These are phyloP conservation scores for Craspedostauros australis DNA, from an alignment of 108 stramenopile genomes.

Conservation along the genomic window DNA sequence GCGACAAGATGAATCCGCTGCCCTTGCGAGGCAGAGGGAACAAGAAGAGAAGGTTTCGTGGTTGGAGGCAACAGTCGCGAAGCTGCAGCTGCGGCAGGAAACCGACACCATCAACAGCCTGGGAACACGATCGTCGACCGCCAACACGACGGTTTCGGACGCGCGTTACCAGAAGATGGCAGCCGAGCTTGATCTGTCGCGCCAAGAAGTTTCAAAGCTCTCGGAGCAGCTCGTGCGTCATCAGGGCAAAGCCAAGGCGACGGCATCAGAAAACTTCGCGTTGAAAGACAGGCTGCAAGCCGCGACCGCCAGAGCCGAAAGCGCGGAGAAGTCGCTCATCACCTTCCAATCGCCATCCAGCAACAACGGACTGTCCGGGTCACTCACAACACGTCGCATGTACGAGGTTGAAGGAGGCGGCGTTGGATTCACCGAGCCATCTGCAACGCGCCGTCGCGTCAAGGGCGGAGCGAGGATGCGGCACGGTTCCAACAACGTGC, in stretches of 20 bases:
- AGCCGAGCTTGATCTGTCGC: constrained; percentile 18
- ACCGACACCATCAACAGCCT: background rate
- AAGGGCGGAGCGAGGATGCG: constrained; percentile 25
- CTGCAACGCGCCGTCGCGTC: constrained; percentile 17
- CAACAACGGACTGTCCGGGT: background rate
- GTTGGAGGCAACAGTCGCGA: constrained; percentile 41
- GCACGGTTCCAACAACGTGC: constrained; percentile 13
- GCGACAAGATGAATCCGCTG: constrained; percentile 40
- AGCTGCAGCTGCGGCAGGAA: too few species aligned
- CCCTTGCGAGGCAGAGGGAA: constrained; percentile 46
- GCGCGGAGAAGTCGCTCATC: constrained; percentile 44
- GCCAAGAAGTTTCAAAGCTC: constrained; percentile 51
- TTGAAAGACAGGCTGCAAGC: constrained; percentile 66
- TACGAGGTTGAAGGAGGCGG: constrained; percentile 31
- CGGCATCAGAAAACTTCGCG: constrained; percentile 58
- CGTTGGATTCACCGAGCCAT: background rate
- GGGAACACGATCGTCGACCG: too few species aligned
- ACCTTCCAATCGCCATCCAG: background rate
- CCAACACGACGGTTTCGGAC: background rate
- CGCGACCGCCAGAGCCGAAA: constrained; percentile 44
- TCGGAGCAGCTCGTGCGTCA: constrained; percentile 68
- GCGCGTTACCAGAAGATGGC: background rate
- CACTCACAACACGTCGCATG: constrained; percentile 3
- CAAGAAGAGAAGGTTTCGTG: constrained; percentile 65
- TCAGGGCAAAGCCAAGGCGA: constrained; percentile 45